Percentiles rank a stretch among this genome's conserved stretches.
Conservation (phyloP, 2,329 filamentous ascomycete species). For the Cadophora luteo-olivacea region DNA sequence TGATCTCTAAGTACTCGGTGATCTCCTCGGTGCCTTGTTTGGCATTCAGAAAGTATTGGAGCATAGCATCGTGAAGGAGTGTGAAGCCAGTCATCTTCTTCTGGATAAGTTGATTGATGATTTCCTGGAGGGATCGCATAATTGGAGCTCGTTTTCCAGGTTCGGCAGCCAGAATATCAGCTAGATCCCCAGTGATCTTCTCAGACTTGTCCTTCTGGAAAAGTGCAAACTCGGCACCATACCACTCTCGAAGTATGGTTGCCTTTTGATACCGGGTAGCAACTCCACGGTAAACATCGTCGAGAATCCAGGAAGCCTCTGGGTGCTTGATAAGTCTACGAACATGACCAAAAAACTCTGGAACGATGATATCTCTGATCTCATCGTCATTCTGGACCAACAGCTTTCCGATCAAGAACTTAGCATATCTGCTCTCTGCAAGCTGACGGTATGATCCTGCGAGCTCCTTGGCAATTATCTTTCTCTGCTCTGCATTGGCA, state of each 20-base stretch:
- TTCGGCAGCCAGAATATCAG: slow-evolving; percentile 73
- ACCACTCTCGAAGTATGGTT: slow-evolving; percentile 90
- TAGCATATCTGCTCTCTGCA: slow-evolving; percentile 95
- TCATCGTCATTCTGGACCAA: slow-evolving; percentile 90
- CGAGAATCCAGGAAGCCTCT: slow-evolving; percentile 96
- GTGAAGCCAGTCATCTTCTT: slow-evolving; percentile 98
- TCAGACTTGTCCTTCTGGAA: slow-evolving; percentile 67
- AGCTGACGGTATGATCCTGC: slow-evolving; percentile 83
- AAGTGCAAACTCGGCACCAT: slow-evolving; percentile 89
- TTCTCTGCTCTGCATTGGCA: slow-evolving; percentile 81
- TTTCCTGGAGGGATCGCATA: slow-evolving; percentile 81
- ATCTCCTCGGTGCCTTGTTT: slow-evolving; percentile 81
- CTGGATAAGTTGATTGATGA: slow-evolving; percentile 92
- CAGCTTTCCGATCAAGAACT: slow-evolving; percentile 95
- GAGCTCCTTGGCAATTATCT: slow-evolving; percentile 85
- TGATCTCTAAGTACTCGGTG: slow-evolving; percentile 84
- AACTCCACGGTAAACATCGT: slow-evolving; percentile 92
- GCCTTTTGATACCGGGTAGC: slow-evolving; percentile 88
- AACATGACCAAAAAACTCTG: slow-evolving; percentile 94
- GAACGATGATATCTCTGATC: slow-evolving; percentile 86
- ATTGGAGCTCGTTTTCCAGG: slow-evolving; percentile 89
- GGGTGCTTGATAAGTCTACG: slow-evolving; percentile 94
- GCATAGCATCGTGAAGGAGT: slow-evolving; percentile 97
- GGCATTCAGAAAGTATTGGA: slow-evolving; percentile 90
- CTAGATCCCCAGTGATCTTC: slow-evolving; percentile 65